These are phyloP conservation scores for Fusarium guadeloupense DNA, from an alignment of 2,329 filamentous ascomycete genomes.

Conservation along the genomic window DNA sequence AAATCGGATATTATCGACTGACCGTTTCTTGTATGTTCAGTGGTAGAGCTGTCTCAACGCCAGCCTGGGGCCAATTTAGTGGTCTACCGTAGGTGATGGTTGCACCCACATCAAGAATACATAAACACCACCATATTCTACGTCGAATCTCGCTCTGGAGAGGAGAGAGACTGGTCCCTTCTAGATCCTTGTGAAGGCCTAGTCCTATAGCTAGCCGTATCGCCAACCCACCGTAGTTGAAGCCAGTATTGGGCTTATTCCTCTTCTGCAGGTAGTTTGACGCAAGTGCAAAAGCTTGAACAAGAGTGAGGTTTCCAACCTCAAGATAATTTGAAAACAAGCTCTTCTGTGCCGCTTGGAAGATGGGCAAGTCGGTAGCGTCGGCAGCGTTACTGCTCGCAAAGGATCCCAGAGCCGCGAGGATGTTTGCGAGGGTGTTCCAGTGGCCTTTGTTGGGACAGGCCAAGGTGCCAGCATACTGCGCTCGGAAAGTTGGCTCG, in stretches of 20 bases:
- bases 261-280: slow-evolving; percentile 25
- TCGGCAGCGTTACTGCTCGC: slow-evolving; percentile 9
- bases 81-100: slow-evolving; percentile 25
- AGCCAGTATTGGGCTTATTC: slow-evolving; percentile 24
- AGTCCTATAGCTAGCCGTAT: slow-evolving; percentile 11
- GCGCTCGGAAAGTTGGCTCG: slow-evolving; percentile 28
- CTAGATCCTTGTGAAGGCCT: slow-evolving; percentile 25
- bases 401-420: slow-evolving; percentile 19
- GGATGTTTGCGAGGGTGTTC: slow-evolving; percentile 16
- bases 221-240: slow-evolving; percentile 22
- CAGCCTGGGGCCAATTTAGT: slow-evolving; percentile 23
- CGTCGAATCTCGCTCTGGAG: slow-evolving; percentile 24
- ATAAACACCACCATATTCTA: slow-evolving; percentile 27
- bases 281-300: slow-evolving; percentile 17
- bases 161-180: not conserved
- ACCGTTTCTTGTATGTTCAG: slow-evolving; percentile 25
- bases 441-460: slow-evolving; percentile 22
- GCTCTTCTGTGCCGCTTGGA: slow-evolving; percentile 19
- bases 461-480: slow-evolving; percentile 12
- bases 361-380: slow-evolving; percentile 12
- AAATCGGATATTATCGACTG: fast-evolving
- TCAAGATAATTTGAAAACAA: slow-evolving; percentile 27
- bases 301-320: slow-evolving; percentile 20
- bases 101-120: slow-evolving; percentile 20
- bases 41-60: slow-evolving; percentile 22